Evolutionary conservation across 2,329 filamentous ascomycete species (phyloP).

Genomic region (Rhytidhysteron rufulum): DNA sequence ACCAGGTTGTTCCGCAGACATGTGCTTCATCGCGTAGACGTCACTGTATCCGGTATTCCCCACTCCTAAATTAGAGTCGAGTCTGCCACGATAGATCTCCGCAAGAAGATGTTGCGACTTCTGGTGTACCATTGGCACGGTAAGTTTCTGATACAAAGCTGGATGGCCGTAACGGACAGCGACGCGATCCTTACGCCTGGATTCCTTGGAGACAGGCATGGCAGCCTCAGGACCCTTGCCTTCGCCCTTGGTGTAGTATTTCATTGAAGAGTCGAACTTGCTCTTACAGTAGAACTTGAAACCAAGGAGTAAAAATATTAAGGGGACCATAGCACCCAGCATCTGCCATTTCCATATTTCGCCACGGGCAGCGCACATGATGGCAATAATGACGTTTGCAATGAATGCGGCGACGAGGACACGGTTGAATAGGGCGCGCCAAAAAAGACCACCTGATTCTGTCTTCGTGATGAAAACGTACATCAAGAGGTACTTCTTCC

Average conservation of each 20-base stretch:
- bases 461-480: conserved; percentile 95
- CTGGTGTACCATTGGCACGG: conserved; percentile 92
- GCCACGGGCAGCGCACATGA: conserved; percentile 65
- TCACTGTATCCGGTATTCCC: conserved; percentile 75
- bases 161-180: conserved; percentile 84
- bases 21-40: conserved; percentile 74
- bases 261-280: conserved; percentile 73
- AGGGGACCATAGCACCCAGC: conserved; percentile 67
- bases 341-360: conserved; percentile 48
- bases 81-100: conserved; percentile 78
- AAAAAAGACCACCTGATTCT: conserved; percentile 89
- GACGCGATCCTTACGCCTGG: conserved; percentile 59
- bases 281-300: conserved; percentile 85
- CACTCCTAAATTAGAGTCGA: conserved; percentile 54
- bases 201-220: conserved; percentile 40
- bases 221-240: conserved; percentile 46
- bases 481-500: conserved; percentile 93
- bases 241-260: conserved; percentile 71
- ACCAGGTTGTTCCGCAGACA: conserved; percentile 60
- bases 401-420: conserved; percentile 78
- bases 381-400: conserved; percentile 71
- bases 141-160: conserved; percentile 80
- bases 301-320: conserved; percentile 71
- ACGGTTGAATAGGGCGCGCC: conserved; percentile 91
- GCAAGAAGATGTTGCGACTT: conserved; percentile 83